Evolutionary conservation across 805 yeast species (phyloP), one percentile per base, ranked within the genome.

Genomic region (Tetrapisispora fleetii): DNA sequence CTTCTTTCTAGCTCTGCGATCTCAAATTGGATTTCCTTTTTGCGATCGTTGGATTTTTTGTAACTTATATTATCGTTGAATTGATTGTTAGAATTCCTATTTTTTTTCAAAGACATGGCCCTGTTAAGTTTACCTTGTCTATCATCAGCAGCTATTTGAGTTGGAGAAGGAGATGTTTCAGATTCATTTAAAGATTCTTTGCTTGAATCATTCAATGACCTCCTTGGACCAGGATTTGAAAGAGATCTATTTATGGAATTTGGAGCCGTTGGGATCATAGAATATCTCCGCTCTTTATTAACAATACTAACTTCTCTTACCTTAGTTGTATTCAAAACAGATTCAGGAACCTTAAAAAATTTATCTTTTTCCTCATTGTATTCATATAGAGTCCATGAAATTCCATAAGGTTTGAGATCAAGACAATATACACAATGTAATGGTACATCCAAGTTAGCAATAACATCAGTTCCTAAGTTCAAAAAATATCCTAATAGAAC

Each of bases 401-500:
- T 95, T 2, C 98, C 98, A 65, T 88, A 91, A 0, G 98, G 97
- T 64, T 86, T 87, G 45, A 91, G 89, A 60, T 91, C 97, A 52
- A 91, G 74, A 50, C 91, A 78, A 63, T 90, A 91, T 10, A 91
- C 80, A 9, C 96, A 85, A 61, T 91, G 97, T 48, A 91, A 70
- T 5, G 98, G 98, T 6, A 91, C 90, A 66, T 91, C 97, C 54
- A 91, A 74, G 57, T 86, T 95, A 0, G 95, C 90, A 50, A 91
- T 85, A 0, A 87, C 74, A 38, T 85, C 85, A 56, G 82, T 77
- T 54, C 81, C 81, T 51, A 93, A 70, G 60, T 90, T 91, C 74
- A 91, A 72, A 58, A 88, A 93, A 64, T 91, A 91, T 0, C 95
- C 96, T 48, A 91, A 69, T 45, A 91, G 68, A 16, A 91, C 87